phyloP scores from a whole-genome alignment of 768 basidiomycete genomes.

The Plicaturopsis crispa region DNA sequence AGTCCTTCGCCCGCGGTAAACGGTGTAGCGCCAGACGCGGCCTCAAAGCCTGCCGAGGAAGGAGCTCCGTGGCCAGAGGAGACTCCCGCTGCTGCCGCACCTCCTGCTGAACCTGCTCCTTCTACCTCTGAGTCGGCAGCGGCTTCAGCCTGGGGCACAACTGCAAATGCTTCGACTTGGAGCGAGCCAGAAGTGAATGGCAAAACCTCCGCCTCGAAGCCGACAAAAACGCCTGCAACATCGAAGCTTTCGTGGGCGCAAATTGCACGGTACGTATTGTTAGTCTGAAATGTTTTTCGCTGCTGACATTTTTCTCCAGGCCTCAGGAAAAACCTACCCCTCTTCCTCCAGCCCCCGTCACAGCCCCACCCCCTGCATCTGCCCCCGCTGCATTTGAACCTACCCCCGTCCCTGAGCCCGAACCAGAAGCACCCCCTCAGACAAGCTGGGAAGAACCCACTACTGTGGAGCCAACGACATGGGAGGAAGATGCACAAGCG shows the following conservation, averaged over 20 bases:
- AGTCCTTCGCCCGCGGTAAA: constrained; percentile 14
- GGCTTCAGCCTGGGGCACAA: constrained; percentile 24
- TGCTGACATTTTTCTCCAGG: constrained; percentile 24
- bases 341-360: constrained; percentile 25
- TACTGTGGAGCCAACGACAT: constrained; percentile 56
- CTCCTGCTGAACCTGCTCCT: constrained; percentile 16
- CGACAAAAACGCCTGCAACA: constrained; percentile 52
- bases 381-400: constrained; percentile 17
- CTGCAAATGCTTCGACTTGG: constrained; percentile 24
- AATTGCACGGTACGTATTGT: constrained; percentile 55
- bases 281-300: constrained; percentile 1
- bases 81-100: constrained; percentile 19
- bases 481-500: constrained; percentile 61
- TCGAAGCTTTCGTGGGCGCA: constrained; percentile 85
- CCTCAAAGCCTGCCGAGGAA: constrained; percentile 14
- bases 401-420: constrained; percentile 24
- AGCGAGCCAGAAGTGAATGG: constrained; percentile 30
- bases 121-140: constrained; percentile 24
- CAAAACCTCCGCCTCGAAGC: constrained; percentile 20
- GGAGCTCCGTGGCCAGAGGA: constrained; percentile 24
- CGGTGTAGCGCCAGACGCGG: constrained; percentile 14
- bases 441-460: constrained; percentile 68
- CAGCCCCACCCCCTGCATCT: constrained; percentile 19
- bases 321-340: constrained; percentile 59
- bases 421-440: constrained; percentile 21